Conservation (phyloP, 805 yeast genomes). For the Candida multigemmis region DNA sequence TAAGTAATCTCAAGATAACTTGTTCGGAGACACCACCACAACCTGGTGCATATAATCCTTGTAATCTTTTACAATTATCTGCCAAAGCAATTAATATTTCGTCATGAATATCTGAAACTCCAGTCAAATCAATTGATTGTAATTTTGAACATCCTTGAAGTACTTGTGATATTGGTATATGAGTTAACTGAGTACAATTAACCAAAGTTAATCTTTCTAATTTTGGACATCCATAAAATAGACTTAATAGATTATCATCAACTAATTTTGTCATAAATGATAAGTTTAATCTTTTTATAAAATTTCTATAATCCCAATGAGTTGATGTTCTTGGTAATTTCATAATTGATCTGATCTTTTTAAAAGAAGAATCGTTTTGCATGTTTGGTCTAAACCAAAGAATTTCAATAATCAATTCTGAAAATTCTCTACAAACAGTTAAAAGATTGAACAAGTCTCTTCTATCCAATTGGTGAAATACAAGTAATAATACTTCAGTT, state of each 20-base stretch:
- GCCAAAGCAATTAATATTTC: constrained; percentile 63
- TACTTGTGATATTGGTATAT: constrained; percentile 51
- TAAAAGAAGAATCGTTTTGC: constrained; percentile 39
- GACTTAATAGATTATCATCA: constrained; percentile 51
- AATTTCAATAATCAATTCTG: constrained; percentile 64
- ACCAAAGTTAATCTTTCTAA: constrained; percentile 82
- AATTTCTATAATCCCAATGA: constrained; percentile 57
- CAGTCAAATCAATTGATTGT: constrained; percentile 83
- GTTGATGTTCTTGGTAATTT: constrained; percentile 36
- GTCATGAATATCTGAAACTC: constrained; percentile 58
- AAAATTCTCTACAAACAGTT: constrained; percentile 76
- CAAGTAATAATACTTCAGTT: constrained; percentile 54
- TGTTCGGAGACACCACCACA: constrained; percentile 63
- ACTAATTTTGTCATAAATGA: constrained; percentile 63
- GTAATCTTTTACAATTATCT: constrained; percentile 61
- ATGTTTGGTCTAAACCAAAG: constrained; percentile 85
- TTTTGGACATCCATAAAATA: constrained; percentile 61
- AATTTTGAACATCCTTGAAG: constrained; percentile 57
- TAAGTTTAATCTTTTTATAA: constrained; percentile 73
- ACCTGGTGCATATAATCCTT: constrained; percentile 85
- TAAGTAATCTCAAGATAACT: constrained; percentile 51
- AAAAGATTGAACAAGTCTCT: constrained; percentile 55
- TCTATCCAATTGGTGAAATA: constrained; percentile 55
- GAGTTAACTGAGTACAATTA: constrained; percentile 60
- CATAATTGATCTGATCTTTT: constrained; percentile 49